Evolutionary conservation across 1,284 basidiomycete species (phyloP).

Genomic region (Cutaneotrichosporon sp.): DNA sequence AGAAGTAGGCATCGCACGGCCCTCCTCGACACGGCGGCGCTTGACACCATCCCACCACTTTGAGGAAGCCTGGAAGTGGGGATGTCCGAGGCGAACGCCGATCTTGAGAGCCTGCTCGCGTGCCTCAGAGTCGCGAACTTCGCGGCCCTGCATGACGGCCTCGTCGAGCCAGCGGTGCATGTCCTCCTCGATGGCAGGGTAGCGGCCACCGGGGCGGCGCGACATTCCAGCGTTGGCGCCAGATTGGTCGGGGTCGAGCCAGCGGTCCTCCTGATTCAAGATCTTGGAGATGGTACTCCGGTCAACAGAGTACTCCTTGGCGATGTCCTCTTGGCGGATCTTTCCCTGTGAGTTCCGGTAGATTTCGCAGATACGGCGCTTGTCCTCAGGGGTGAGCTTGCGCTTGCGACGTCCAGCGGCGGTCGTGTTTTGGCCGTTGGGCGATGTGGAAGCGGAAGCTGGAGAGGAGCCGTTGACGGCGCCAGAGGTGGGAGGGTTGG

Average conservation of each 20-base stretch:
- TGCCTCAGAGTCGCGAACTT: constrained; percentile 20
- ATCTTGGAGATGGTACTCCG: constrained; percentile 25
- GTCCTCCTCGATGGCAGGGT: constrained; percentile 23
- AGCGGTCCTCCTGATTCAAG: constrained; percentile 23
- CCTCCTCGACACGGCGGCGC: constrained; percentile 21
- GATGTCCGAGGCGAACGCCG: constrained; percentile 17
- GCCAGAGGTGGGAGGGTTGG: neutral
- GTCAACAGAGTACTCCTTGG: constrained; percentile 25
- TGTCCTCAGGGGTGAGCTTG: constrained; percentile 25
- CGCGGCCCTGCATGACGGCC: constrained; percentile 18
- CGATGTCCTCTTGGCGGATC: constrained; percentile 25
- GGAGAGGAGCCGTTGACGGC: neutral
- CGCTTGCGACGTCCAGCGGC: constrained; percentile 20
- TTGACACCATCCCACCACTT: constrained; percentile 27
- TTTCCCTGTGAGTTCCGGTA: constrained; percentile 24
- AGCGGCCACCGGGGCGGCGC: constrained; percentile 19
- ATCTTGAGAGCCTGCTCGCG: constrained; percentile 22
- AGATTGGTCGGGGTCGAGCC: constrained; percentile 18
- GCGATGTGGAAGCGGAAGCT: constrained; percentile 4
- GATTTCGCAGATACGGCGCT: constrained; percentile 23
- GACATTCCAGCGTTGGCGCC: constrained; percentile 11
- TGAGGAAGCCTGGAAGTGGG: constrained; percentile 23
- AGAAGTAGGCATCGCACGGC: constrained; percentile 18
- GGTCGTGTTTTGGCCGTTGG: neutral
- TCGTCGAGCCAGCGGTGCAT: constrained; percentile 25